phyloP scores from a whole-genome alignment of 345 rosid genomes.

The Boechera retrofracta region DNA sequence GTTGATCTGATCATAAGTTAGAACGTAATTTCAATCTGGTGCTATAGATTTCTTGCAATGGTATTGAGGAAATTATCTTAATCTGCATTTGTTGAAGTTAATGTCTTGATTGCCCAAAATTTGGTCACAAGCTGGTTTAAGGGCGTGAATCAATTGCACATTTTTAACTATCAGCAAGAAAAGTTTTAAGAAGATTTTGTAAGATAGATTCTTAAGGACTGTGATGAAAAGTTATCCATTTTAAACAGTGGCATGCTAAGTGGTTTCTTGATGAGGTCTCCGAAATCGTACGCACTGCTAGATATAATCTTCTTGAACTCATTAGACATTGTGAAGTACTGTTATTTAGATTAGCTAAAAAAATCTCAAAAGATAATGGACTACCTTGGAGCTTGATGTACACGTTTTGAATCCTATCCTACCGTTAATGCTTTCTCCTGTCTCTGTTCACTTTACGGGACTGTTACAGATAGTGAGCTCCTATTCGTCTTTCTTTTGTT shows the following conservation, averaged over 20 bases:
- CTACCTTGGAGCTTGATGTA: constrained; percentile 1
- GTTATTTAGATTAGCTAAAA: not conserved
- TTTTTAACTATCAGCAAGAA: not conserved
- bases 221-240: not conserved
- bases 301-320: not conserved
- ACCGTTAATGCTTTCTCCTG: not conserved
- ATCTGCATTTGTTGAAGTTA: constrained; percentile 13
- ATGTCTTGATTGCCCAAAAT: not conserved
- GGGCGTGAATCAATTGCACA: not conserved
- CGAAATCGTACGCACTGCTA: not conserved
- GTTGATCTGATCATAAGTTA: constrained; percentile 32
- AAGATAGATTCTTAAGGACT: not conserved
- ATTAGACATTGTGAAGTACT: constrained; percentile 8
- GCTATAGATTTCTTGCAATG: not conserved
- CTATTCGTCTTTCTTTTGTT: constrained; percentile 1
- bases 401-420: not conserved
- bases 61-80: not conserved
- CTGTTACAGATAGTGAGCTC: constrained; percentile 23
- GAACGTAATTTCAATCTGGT: not conserved
- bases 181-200: not conserved
- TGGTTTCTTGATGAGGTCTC: constrained; percentile 9
- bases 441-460: not conserved
- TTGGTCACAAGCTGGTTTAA: not conserved
- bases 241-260: not conserved
- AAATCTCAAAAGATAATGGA: not conserved